Conservation (phyloP, 2,329 filamentous ascomycete species). For the Trichoderma harzianum region DNA sequence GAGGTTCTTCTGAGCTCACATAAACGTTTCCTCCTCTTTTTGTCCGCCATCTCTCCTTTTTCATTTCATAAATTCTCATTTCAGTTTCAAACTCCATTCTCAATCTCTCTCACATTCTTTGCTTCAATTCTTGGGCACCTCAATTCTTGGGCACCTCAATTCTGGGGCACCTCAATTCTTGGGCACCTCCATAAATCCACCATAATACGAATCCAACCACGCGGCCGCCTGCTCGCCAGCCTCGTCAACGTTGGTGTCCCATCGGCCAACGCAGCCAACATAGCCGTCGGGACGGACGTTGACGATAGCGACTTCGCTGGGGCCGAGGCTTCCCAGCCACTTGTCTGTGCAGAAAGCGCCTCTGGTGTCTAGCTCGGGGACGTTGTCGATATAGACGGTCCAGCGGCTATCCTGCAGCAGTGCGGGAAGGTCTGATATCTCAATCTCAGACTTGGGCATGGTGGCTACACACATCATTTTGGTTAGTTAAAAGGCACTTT, state of each 20-base stretch:
- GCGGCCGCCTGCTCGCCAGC: conserved; percentile 50
- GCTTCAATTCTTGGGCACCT: conserved; percentile 37
- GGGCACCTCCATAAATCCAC: conserved; percentile 52
- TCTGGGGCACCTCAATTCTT: not conserved
- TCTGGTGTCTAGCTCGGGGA: conserved; percentile 53
- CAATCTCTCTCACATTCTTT: not conserved
- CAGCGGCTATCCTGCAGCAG: conserved; percentile 63
- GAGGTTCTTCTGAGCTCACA: not conserved
- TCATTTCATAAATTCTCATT: not conserved
- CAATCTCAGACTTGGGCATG: conserved; percentile 60
- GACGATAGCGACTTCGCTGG: conserved; percentile 58
- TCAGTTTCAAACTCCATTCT: not conserved
- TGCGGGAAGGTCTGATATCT: conserved; percentile 61
- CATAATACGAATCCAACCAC: conserved; percentile 55
- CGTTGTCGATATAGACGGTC: conserved; percentile 70
- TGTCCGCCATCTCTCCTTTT: not conserved
- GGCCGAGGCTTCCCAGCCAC: conserved; percentile 60
- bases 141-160: conserved; percentile 15
- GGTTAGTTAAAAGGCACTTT: not conserved
- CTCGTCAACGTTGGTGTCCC: conserved; percentile 50
- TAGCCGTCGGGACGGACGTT: conserved; percentile 73
- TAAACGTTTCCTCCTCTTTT: not conserved
- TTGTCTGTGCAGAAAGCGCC: conserved; percentile 59
- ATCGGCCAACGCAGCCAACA: conserved; percentile 60
- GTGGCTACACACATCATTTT: conserved; percentile 40